Evolutionary conservation across 768 basidiomycete genomes (phyloP).

Genomic region (Tulasnella sp.): DNA sequence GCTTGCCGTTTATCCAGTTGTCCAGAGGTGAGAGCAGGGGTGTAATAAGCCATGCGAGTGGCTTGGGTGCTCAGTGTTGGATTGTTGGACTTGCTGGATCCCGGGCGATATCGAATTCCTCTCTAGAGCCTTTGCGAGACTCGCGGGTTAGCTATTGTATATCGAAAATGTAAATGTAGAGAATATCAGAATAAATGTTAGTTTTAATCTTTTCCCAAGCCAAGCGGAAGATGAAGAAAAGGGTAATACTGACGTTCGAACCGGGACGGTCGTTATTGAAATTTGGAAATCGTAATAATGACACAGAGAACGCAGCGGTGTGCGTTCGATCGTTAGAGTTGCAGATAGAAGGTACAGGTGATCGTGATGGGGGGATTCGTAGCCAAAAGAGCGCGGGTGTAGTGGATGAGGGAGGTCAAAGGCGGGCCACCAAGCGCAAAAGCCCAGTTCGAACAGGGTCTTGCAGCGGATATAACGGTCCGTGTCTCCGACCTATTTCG

Average conservation of each 20-base stretch:
- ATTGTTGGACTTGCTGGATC: neutral
- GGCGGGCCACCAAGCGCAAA: neutral
- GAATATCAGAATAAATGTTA: neutral
- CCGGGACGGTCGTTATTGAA: slow-evolving; percentile 8
- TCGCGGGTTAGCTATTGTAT: neutral
- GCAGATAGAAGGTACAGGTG: slow-evolving; percentile 7
- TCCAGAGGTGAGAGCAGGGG: slow-evolving; percentile 1
- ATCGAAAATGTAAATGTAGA: too few species aligned
- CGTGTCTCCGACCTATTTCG: neutral
- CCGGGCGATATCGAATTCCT: neutral
- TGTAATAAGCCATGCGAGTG: neutral
- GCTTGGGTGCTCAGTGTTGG: neutral
- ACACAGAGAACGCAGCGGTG: neutral
- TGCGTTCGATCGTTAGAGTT: slow-evolving; percentile 5
- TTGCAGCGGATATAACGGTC: neutral
- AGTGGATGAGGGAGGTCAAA: neutral
- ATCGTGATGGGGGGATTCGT: slow-evolving; percentile 7
- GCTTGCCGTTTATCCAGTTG: neutral
- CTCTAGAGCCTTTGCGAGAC: neutral
- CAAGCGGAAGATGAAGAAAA: neutral
- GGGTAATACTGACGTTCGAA: slow-evolving; percentile 15
- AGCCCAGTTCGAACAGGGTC: neutral
- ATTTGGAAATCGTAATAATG: slow-evolving; percentile 5
- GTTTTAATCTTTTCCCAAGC: neutral
- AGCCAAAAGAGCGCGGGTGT: slow-evolving; percentile 1